These are phyloP conservation scores for Ogataea allantospora DNA, from an alignment of 805 yeast genomes.

Conservation along the genomic window DNA sequence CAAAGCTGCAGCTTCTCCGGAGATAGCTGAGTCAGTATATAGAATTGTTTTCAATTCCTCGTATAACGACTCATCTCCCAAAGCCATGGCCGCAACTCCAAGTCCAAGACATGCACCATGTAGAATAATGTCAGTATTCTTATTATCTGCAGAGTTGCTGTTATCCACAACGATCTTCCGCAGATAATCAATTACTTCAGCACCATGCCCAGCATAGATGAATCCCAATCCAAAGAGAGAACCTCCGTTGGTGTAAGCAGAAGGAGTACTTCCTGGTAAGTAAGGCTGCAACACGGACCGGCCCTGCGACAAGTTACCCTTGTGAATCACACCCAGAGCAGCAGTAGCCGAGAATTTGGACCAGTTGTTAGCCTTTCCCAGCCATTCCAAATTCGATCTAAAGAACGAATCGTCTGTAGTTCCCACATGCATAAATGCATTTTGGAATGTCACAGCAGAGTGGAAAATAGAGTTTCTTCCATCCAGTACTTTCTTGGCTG, in stretches of 20 bases:
- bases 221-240: constrained; percentile 90
- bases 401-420: constrained; percentile 94
- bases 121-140: constrained; percentile 75
- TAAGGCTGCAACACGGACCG: constrained; percentile 84
- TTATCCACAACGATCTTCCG: constrained; percentile 68
- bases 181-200: constrained; percentile 77
- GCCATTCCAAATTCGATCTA: constrained; percentile 89
- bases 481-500: constrained; percentile 77
- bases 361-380: constrained; percentile 98
- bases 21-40: constrained; percentile 86
- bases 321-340: constrained; percentile 94
- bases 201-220: constrained; percentile 94
- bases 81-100: constrained; percentile 97
- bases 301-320: constrained; percentile 91
- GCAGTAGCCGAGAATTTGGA: constrained; percentile 97
- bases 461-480: constrained; percentile 93
- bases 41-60: constrained; percentile 81
- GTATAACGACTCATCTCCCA: constrained; percentile 68
- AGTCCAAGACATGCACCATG: constrained; percentile 96
- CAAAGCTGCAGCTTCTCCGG: constrained; percentile 95
- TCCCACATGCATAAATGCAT: constrained; percentile 94
- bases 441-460: constrained; percentile 91
- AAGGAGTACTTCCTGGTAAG: constrained; percentile 75
- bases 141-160: constrained; percentile 37
- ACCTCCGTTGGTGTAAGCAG: constrained; percentile 93